Conservation (phyloP, 176 grass and related monocot genomes). For the Phragmites australis region DNA sequence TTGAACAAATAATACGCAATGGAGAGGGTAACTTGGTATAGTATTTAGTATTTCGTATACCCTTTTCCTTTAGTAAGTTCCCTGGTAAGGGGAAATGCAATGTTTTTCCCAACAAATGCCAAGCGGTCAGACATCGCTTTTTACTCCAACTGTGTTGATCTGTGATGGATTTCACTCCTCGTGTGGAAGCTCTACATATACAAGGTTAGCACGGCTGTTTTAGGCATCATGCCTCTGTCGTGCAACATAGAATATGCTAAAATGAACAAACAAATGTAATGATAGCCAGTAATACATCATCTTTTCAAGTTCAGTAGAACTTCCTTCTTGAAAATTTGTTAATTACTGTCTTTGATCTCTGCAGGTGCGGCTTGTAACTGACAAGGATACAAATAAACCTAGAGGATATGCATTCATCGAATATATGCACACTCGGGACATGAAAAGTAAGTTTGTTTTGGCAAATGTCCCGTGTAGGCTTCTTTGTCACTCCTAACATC, state of each 20-base stretch:
- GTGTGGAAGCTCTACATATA: constrained; percentile 66
- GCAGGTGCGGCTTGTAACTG: constrained; percentile 78
- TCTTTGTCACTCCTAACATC: constrained; percentile 14
- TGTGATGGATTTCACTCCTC: constrained; percentile 72
- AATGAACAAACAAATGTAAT: constrained; percentile 36
- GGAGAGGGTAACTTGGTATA: constrained; percentile 46
- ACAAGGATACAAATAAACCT: constrained; percentile 75
- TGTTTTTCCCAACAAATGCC: constrained; percentile 46
- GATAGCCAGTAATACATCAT: constrained; percentile 3
- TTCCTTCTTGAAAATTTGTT: constrained; percentile 9
- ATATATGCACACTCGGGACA: constrained; percentile 83
- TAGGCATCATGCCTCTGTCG: constrained; percentile 96
- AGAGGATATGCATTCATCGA: constrained; percentile 95
- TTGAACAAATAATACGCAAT: constrained; percentile 37
- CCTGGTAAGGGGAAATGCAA: constrained; percentile 88
- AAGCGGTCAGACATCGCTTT: constrained; percentile 59
- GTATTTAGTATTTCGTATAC: constrained; percentile 39
- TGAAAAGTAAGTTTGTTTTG: constrained; percentile 74
- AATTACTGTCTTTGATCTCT: constrained; percentile 42
- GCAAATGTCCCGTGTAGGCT: not conserved
- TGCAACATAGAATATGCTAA: constrained; percentile 71
- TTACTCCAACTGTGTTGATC: constrained; percentile 67
- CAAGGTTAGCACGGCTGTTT: constrained; percentile 99
- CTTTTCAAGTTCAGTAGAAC: not conserved
- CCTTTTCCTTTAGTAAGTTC: constrained; percentile 49